Evolutionary conservation across 768 basidiomycete species (phyloP).

Genomic region (Crepidotus variabilis): DNA sequence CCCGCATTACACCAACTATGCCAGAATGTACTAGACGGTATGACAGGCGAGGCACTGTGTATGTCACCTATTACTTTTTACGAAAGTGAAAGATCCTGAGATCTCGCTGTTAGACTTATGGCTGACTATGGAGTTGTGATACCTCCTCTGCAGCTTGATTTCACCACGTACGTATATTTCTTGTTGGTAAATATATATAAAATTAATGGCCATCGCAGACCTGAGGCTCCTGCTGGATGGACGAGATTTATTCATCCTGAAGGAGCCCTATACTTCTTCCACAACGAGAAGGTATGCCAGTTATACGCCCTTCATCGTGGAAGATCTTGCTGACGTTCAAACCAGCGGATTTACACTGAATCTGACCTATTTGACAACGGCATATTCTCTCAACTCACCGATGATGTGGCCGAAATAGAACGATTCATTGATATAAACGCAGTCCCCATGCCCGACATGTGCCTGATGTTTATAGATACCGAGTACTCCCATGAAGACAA

Average conservation of each 20-base stretch:
- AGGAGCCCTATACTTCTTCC: slow-evolving; percentile 56
- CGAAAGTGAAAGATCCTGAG: neutral
- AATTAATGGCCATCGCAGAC: slow-evolving; percentile 8
- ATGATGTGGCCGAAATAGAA: slow-evolving; percentile 27
- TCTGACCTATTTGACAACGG: slow-evolving; percentile 41
- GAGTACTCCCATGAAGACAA: slow-evolving; percentile 11
- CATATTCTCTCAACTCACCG: slow-evolving; percentile 28
- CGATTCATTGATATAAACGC: slow-evolving; percentile 20
- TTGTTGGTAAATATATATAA: neutral
- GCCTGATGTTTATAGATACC: slow-evolving; percentile 46
- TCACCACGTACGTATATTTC: slow-evolving; percentile 7
- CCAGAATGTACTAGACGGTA: slow-evolving; percentile 19
- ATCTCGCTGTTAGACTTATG: slow-evolving; percentile 2
- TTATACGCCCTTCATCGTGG: neutral
- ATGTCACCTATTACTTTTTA: neutral
- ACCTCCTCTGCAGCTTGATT: slow-evolving; percentile 7
- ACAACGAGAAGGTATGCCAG: slow-evolving; percentile 35
- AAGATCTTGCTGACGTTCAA: neutral
- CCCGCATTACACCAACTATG: slow-evolving; percentile 12
- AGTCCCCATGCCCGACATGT: slow-evolving; percentile 26
- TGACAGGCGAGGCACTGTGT: slow-evolving; percentile 18
- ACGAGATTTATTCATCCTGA: slow-evolving; percentile 50
- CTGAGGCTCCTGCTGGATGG: slow-evolving; percentile 37
- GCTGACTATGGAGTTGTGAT: neutral
- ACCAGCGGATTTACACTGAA: slow-evolving; percentile 54